phyloP scores from a whole-genome alignment of 805 yeast species.

The Yarrowia sp. region DNA sequence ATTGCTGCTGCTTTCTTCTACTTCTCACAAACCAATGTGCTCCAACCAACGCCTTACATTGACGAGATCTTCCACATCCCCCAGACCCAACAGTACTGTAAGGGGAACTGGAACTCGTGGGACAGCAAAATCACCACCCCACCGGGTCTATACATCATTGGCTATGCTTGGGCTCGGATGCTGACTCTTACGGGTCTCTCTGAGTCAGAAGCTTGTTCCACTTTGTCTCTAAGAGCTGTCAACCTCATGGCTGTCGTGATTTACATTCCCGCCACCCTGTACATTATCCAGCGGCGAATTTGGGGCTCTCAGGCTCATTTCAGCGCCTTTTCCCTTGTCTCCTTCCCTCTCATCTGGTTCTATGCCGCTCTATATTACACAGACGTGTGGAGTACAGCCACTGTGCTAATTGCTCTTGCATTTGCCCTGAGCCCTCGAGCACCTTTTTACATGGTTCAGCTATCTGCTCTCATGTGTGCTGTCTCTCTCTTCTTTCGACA shows the following conservation, averaged over 20 bases:
- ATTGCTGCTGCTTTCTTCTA: background rate
- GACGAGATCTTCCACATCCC: constrained; percentile 86
- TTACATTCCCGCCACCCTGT: constrained; percentile 43
- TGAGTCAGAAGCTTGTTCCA: constrained; percentile 34
- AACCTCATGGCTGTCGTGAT: constrained; percentile 48
- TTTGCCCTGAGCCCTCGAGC: constrained; percentile 34
- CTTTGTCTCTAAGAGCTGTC: constrained; percentile 48
- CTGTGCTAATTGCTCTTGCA: constrained; percentile 55
- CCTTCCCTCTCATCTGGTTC: constrained; percentile 69
- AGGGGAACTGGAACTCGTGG: constrained; percentile 64
- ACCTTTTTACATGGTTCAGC: constrained; percentile 31
- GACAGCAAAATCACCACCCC: constrained; percentile 94
- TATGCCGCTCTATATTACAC: constrained; percentile 83
- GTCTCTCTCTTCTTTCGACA: constrained; percentile 76
- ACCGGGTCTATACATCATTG: constrained; percentile 75
- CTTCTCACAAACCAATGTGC: constrained; percentile 1
- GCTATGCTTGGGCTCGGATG: constrained; percentile 35
- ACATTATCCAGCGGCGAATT: constrained; percentile 34
- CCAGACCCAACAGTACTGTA: constrained; percentile 68
- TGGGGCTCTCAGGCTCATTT: constrained; percentile 42
- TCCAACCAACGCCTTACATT: constrained; percentile 25
- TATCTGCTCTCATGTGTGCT: constrained; percentile 56
- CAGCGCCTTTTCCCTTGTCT: constrained; percentile 40
- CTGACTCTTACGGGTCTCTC: constrained; percentile 31
- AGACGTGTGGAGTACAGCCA: constrained; percentile 84